Conservation (phyloP, 2,329 filamentous ascomycete species). For the Colletotrichum australisinense region DNA sequence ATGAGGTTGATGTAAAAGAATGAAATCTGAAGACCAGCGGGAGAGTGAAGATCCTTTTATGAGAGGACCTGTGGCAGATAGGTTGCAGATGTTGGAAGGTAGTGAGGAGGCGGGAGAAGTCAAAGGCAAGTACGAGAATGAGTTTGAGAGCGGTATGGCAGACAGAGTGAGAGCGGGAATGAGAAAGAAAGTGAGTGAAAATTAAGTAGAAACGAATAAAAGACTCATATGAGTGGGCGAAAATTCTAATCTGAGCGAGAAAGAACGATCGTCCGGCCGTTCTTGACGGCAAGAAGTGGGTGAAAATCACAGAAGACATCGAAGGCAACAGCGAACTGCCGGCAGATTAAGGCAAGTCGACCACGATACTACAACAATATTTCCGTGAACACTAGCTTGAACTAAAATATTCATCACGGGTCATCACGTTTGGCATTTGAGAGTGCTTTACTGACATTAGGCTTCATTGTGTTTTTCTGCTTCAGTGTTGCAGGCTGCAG, state of each 20-base stretch:
- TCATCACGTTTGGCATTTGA: rapidly evolving
- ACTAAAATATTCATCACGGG: background rate
- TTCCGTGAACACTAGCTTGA: background rate
- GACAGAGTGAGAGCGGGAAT: background rate
- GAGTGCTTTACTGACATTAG: background rate
- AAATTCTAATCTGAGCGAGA: too few relatives aligned
- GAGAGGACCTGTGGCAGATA: background rate
- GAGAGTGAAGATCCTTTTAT: background rate
- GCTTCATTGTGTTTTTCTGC: background rate
- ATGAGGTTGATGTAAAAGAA: background rate
- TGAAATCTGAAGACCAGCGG: too few relatives aligned
- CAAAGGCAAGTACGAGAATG: background rate
- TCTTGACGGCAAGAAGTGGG: background rate
- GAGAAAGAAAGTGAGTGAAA: background rate
- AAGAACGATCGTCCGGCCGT: background rate
- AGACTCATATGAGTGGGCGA: too few relatives aligned
- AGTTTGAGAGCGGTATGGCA: background rate
- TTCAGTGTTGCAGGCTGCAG: background rate
- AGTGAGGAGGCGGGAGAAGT: background rate
- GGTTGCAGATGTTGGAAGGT: background rate
- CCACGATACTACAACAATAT: background rate
- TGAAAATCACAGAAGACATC: background rate
- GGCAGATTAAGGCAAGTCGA: background rate
- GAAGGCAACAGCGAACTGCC: background rate
- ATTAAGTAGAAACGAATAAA: too few relatives aligned